These are phyloP conservation scores for Neopestalotiopsis clavispora DNA, from an alignment of 2,329 filamentous ascomycete genomes.

Conservation along the genomic window DNA sequence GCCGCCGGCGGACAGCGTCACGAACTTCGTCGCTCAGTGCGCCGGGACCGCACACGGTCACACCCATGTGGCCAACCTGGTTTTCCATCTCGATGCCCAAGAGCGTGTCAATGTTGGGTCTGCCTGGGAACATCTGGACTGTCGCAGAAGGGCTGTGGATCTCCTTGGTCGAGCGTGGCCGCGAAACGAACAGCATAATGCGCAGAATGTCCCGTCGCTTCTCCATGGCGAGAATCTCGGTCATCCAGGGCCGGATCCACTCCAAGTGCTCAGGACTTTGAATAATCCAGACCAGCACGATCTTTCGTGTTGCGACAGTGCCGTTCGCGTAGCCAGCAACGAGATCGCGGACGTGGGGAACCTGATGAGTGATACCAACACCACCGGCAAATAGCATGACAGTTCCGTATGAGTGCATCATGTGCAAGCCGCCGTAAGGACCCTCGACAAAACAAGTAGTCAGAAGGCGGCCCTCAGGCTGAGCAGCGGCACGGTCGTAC, in stretches of 20 bases:
- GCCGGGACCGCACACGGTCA: slow-evolving; percentile 77
- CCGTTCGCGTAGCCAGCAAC: slow-evolving; percentile 71
- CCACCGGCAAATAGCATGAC: slow-evolving; percentile 81
- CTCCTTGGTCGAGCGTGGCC: slow-evolving; percentile 77
- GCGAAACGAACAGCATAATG: slow-evolving; percentile 79
- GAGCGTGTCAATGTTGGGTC: slow-evolving; percentile 75
- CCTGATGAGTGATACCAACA: slow-evolving; percentile 80
- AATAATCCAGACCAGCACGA: slow-evolving; percentile 80
- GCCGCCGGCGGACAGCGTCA: slow-evolving; percentile 66
- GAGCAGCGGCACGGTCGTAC: slow-evolving; percentile 69
- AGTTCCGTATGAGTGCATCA: slow-evolving; percentile 76
- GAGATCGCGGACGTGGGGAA: slow-evolving; percentile 76
- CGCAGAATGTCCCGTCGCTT: slow-evolving; percentile 74
- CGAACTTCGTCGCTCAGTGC: slow-evolving; percentile 77
- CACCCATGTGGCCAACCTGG: slow-evolving; percentile 75
- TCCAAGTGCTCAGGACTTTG: slow-evolving; percentile 81
- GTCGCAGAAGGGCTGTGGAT: slow-evolving; percentile 79
- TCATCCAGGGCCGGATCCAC: slow-evolving; percentile 87
- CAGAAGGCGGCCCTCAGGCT: slow-evolving; percentile 63
- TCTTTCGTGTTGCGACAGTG: slow-evolving; percentile 72
- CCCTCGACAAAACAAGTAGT: slow-evolving; percentile 75
- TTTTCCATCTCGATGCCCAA: slow-evolving; percentile 76
- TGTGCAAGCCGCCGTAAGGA: slow-evolving; percentile 76
- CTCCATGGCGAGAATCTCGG: slow-evolving; percentile 76
- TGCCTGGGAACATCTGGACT: slow-evolving; percentile 84